phyloP scores from a whole-genome alignment of 177 flowering plant species.

The Vitis hybrid region DNA sequence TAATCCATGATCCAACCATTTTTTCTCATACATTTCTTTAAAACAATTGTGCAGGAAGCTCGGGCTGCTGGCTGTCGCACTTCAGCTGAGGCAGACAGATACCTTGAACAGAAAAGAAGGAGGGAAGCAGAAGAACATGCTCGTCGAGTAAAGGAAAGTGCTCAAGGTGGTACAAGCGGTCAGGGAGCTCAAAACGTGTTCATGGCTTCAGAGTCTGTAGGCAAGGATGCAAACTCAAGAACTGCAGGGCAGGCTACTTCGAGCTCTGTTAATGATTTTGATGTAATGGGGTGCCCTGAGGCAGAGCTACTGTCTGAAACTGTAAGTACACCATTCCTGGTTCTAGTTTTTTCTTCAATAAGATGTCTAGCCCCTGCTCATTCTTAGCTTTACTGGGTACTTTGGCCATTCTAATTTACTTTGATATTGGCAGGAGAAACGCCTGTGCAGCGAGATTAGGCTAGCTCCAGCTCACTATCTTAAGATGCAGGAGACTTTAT shows the following conservation, averaged over 20 bases:
- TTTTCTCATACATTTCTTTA: background rate
- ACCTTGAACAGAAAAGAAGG: conserved; percentile 29
- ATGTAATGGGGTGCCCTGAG: conserved; percentile 19
- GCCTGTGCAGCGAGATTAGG: conserved; percentile 33
- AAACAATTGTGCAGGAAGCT: conserved; percentile 32
- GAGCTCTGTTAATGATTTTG: conserved; percentile 23
- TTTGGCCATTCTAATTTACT: background rate
- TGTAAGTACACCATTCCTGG: conserved; percentile 21
- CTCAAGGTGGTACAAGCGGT: conserved; percentile 19
- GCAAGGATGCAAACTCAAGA: conserved; percentile 23
- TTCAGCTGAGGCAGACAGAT: conserved; percentile 41
- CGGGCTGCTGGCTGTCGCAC: conserved; percentile 42
- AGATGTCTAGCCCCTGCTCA: background rate
- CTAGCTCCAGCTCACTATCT: conserved; percentile 30
- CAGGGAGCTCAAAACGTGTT: conserved; percentile 19
- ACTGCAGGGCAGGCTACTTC: conserved; percentile 19
- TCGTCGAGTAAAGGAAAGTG: conserved; percentile 19
- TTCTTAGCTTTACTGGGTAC: background rate
- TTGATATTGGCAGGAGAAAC: conserved; percentile 36
- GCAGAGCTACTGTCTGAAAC: conserved; percentile 36
- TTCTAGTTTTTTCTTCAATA: background rate
- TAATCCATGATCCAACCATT: background rate
- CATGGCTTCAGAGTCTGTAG: conserved; percentile 24
- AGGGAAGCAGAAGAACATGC: conserved; percentile 34
- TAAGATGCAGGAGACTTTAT: conserved; percentile 28